These are phyloP conservation scores for Mortierella sp. DNA, from an alignment of 371 early-diverging fungal genomes.

Conservation along the genomic window DNA sequence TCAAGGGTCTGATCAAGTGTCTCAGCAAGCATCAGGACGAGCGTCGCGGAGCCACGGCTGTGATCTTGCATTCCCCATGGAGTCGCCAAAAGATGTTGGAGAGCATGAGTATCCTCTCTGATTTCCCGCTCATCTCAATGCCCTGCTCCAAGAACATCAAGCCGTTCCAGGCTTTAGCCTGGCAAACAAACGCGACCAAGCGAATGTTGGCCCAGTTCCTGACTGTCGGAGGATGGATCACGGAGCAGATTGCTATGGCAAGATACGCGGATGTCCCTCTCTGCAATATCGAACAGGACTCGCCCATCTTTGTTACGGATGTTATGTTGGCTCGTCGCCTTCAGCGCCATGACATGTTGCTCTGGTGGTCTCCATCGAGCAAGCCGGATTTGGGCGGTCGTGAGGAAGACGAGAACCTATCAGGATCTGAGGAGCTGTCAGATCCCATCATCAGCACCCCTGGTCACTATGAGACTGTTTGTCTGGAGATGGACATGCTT, in stretches of 20 bases:
- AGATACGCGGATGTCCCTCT: conserved; percentile 92
- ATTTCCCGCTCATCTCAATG: conserved; percentile 78
- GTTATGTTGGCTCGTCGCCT: conserved; percentile 86
- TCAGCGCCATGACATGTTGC: conserved; percentile 78
- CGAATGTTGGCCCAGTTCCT: conserved; percentile 83
- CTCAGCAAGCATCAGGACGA: conserved; percentile 68
- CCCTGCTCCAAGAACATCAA: conserved; percentile 69
- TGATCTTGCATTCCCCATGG: conserved; percentile 76
- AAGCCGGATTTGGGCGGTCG: conserved; percentile 94
- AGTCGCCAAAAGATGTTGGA: conserved; percentile 64
- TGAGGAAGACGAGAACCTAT: conserved; percentile 83
- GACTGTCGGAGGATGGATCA: conserved; percentile 78
- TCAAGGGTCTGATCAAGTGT: conserved; percentile 51
- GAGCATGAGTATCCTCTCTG: conserved; percentile 67
- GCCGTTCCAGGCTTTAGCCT: conserved; percentile 84
- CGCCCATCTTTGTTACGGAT: conserved; percentile 85
- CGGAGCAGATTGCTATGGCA: conserved; percentile 81
- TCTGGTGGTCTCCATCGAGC: conserved; percentile 91
- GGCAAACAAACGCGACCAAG: conserved; percentile 81
- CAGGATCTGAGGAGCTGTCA: conserved; percentile 64
- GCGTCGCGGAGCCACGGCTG: conserved; percentile 76
- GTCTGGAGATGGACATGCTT: conserved; percentile 88
- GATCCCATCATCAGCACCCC: conserved; percentile 82
- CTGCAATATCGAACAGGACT: conserved; percentile 90
- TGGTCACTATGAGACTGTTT: conserved; percentile 83